phyloP scores from a whole-genome alignment of 305 asterid genomes.

The Fraxinus sp. region DNA sequence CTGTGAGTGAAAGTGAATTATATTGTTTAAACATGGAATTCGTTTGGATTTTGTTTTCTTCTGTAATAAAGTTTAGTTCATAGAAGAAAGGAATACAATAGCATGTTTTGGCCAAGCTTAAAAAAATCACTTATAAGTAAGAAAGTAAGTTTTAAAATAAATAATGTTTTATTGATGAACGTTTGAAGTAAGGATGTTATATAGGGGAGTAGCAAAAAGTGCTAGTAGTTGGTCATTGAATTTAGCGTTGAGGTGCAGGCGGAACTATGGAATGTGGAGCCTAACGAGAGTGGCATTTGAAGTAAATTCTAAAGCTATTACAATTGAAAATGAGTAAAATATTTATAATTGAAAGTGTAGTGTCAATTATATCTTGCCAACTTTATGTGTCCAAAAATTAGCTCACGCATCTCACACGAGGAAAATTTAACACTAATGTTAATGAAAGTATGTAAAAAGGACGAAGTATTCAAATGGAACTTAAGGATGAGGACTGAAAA shows the following conservation, averaged over 20 bases:
- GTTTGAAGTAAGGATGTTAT: not conserved
- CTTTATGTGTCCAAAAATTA: not conserved
- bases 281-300: not conserved
- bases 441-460: no score
- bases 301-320: not conserved
- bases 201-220: not conserved
- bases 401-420: not conserved
- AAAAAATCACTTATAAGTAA: not conserved
- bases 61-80: not conserved
- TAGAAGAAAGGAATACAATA: not conserved
- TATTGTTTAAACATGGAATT: not conserved
- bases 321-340: not conserved
- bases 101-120: not conserved
- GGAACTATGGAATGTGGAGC: not conserved
- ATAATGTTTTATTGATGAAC: not conserved
- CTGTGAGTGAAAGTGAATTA: slow-evolving; percentile 42
- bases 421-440: no score
- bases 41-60: not conserved
- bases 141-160: not conserved
- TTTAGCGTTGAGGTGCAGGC: not conserved
- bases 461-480: no score
- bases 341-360: not conserved
- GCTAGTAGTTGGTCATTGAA: no score
- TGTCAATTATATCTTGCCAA: not conserved
- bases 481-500: no score